Percentiles rank a stretch among this genome's conserved stretches.
Conservation (phyloP, 495 filamentous ascomycete species). For the Copromyces sp. region DNA sequence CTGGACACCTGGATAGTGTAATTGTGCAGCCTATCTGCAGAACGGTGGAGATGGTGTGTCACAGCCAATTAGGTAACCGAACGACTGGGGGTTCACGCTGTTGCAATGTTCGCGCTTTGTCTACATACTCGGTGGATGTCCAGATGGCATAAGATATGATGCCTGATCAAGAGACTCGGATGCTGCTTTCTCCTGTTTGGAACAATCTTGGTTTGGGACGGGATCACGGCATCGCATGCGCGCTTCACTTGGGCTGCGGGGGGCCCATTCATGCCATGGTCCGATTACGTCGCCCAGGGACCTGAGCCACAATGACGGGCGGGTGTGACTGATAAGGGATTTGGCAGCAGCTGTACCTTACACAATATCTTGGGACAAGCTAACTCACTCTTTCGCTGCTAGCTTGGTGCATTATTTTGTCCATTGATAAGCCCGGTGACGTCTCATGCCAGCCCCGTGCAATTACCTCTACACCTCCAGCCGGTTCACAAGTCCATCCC, state of each 20-base stretch:
- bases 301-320: neutral
- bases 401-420: neutral
- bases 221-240: constrained; percentile 2
- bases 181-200: neutral
- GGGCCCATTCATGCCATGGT: neutral
- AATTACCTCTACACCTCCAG: neutral
- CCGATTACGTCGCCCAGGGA: constrained; percentile 8
- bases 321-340: neutral
- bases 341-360: neutral
- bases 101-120: neutral
- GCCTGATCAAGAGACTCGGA: neutral
- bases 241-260: constrained; percentile 1
- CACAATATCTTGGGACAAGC: neutral
- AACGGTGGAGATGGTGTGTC: neutral
- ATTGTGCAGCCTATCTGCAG: neutral
- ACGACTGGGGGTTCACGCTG: neutral
- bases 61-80: neutral
- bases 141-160: neutral
- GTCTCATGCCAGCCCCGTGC: constrained; percentile 2
- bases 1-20: neutral
- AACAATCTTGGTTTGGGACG: neutral
- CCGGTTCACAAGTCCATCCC: neutral
- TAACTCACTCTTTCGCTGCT: no score
- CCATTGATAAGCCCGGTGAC: neutral
- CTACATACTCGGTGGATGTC: neutral